These are phyloP conservation scores for Antarctomyces pellizariae DNA, from an alignment of 495 filamentous ascomycete species.

Conservation along the genomic window DNA sequence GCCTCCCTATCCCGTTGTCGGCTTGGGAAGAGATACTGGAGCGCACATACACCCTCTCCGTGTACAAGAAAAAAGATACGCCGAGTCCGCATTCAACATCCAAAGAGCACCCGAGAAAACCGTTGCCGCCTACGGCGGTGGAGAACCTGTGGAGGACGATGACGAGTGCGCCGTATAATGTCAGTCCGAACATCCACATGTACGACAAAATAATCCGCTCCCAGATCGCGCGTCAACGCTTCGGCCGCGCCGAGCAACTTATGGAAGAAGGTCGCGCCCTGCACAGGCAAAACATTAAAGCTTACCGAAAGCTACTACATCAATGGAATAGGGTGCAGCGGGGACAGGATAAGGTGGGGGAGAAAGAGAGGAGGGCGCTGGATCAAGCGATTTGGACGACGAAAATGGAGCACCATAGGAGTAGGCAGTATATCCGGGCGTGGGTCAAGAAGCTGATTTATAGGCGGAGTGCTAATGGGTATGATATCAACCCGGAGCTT, in stretches of 20 bases:
- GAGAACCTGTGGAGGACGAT: slow-evolving; percentile 27
- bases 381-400: slow-evolving; percentile 3
- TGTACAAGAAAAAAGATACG: slow-evolving; percentile 3
- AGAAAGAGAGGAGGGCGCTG: slow-evolving; percentile 1
- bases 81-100: slow-evolving; percentile 1
- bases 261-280: slow-evolving; percentile 11
- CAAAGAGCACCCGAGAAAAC: slow-evolving; percentile 10
- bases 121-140: slow-evolving; percentile 20
- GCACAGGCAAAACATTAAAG: slow-evolving; percentile 1
- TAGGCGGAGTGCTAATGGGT: slow-evolving; percentile 6
- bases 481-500: slow-evolving; percentile 3
- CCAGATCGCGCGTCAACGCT: slow-evolving; percentile 10
- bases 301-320: not conserved
- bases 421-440: slow-evolving; percentile 9
- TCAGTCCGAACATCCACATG: slow-evolving; percentile 28
- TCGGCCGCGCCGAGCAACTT: slow-evolving; percentile 7
- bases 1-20: slow-evolving; percentile 20
- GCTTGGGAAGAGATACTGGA: slow-evolving; percentile 36
- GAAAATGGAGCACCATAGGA: slow-evolving; percentile 4
- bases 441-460: slow-evolving; percentile 12
- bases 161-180: slow-evolving; percentile 29
- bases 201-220: slow-evolving; percentile 27
- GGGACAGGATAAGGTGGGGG: not conserved
- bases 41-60: slow-evolving; percentile 30
- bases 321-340: not conserved